Percentiles rank a stretch among this genome's conserved stretches.
Evolutionary conservation across 371 early-diverging fungal species (phyloP).

Genomic region (Mucor ambiguus): DNA sequence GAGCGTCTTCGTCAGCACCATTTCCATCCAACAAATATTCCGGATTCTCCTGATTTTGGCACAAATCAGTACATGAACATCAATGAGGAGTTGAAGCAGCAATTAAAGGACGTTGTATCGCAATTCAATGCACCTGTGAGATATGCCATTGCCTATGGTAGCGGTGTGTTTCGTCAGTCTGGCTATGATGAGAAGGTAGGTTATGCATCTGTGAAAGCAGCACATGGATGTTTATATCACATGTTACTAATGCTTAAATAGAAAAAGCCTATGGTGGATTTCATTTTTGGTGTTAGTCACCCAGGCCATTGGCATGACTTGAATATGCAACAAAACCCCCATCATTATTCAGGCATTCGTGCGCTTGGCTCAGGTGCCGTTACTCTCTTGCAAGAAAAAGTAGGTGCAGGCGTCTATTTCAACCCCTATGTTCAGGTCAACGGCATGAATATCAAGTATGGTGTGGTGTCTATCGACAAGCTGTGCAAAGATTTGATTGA

Average conservation of each 20-base stretch:
- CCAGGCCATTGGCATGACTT: constrained; percentile 96
- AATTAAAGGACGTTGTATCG: constrained; percentile 59
- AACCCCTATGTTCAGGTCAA: constrained; percentile 91
- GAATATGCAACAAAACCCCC: constrained; percentile 87
- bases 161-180: constrained; percentile 89
- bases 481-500: constrained; percentile 86
- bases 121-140: constrained; percentile 73
- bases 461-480: constrained; percentile 90
- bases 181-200: constrained; percentile 75
- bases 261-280: constrained; percentile 87
- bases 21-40: constrained; percentile 56
- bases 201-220: not conserved
- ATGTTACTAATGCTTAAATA: not conserved
- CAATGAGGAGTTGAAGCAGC: constrained; percentile 59
- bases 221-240: constrained; percentile 1
- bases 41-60: constrained; percentile 67
- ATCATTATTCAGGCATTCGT: constrained; percentile 86
- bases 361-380: constrained; percentile 74
- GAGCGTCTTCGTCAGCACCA: constrained; percentile 45
- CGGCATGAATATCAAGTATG: constrained; percentile 91
- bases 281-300: constrained; percentile 96
- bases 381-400: constrained; percentile 74
- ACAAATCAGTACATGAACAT: constrained; percentile 69
- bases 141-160: constrained; percentile 95
- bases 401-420: constrained; percentile 94